Evolutionary conservation across 306 rosid species (phyloP), one percentile per base, ranked within the genome.

Genomic region (Fagus crenata): DNA sequence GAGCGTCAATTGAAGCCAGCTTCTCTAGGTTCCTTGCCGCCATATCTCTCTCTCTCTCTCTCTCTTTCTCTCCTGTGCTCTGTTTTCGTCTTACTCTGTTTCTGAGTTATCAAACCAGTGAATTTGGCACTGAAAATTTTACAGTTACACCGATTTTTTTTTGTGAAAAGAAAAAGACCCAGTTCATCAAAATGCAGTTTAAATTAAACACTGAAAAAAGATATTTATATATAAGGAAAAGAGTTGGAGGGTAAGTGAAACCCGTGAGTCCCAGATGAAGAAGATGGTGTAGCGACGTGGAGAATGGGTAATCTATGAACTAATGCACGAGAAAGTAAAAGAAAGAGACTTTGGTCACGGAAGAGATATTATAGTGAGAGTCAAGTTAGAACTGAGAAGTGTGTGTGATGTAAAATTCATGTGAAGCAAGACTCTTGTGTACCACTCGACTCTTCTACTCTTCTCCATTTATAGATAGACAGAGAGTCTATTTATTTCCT

Each of bases 1-100:
- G 98, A 35, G 97, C 99, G 79, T 96, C 99, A 63, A 96, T 93
- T 2, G 99, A 96, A 80, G 98, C 90, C 98, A 96, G 89, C 86
- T 96, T 96, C 92, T 91, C 99, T 69, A 96, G 71, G 75, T 89
- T 89, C 39, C 95, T 86, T 75, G 79, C 81, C 63, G 89, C 77
- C 91, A 90, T 78, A 2, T 18, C 37, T 18, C 74, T 81, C 73
- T 7, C 33, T 80, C 1, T 59, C 72, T 69, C 64, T 18, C 74
- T 73, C 49, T 35, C 39, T 49, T 60, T 39, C 51, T 32, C 49
- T 60, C 40, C 2, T 4, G 39, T 54, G 9, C 72, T 33, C 1
- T 4, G n/a, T 73, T 15, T 51, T 77, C 36, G 46, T 33, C 39
- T 53, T 17, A 56, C 67, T 63, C 58, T 36, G 0, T 39, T 73